Base-by-base conservation (phyloP, 306 rosid genomes). In the Sesbania bispinosa region DNA sequence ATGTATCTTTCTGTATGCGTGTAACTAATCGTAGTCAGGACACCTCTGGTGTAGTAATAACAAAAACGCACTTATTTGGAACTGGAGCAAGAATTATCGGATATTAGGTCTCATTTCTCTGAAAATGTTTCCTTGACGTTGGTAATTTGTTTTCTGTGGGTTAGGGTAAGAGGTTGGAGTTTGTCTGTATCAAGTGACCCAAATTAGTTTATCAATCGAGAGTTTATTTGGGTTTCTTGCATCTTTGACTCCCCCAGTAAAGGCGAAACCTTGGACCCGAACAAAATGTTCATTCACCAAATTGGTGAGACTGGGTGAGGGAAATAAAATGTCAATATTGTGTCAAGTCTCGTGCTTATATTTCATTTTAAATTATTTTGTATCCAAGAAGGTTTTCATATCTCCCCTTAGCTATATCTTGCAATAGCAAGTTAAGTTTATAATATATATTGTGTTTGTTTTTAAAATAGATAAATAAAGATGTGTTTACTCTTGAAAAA, bases 11-110 rank as follows among this genome's bases (percentile, higher is more conserved):
- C 43, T 58, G 45, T 71, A 62, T 75, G 47, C 58, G 21, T 42
- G 26, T 58, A 58, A 26, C 81, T 63, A 61, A 66, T 80, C 68
- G 53, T 80, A 71, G 72, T 67, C 62, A 53, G 75, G 46, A 67
- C 69, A 46, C 67, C 62, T 47, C 60, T 45, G 35, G 60, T 82
- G 81, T 75, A 64, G 29, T 65, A 62, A 24, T 47, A 71, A 30
- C 16, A 4, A 47, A 35, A 42, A 24, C 55, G 10, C 2, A 26
- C 63, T 42, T 64, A 5, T 43, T 57, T 71, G 47, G 60, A 41
- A 33, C 26, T 58, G 23, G 30, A 64, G 24, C 51, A 1, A 51
- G 8, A 14, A 14, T 33, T 15, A 51, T 52, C 54, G 52, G 11
- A 32, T 59, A 46, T 27, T 2, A 10, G 21, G 2, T 50, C 60